Evolutionary conservation across 768 basidiomycete genomes (phyloP).

Genomic region (Pleurotus eryngii): DNA sequence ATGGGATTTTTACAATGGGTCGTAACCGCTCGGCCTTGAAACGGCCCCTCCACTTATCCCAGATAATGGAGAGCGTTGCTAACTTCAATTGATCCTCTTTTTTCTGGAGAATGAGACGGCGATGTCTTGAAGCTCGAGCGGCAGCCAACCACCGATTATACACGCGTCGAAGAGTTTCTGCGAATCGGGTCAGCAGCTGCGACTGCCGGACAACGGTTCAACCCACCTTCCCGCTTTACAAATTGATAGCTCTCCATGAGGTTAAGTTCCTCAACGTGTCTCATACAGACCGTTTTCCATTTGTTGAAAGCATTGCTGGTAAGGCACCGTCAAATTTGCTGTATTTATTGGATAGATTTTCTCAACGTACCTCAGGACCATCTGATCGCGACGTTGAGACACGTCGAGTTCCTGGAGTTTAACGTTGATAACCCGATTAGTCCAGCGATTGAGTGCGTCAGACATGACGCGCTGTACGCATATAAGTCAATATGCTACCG

Average conservation of each 20-base stretch:
- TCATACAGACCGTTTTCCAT: slow-evolving; percentile 62
- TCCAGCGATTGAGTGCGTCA: slow-evolving; percentile 58
- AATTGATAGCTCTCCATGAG: slow-evolving; percentile 84
- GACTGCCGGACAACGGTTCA: not conserved
- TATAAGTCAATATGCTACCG: not conserved
- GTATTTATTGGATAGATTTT: not conserved
- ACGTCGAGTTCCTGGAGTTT: slow-evolving; percentile 73
- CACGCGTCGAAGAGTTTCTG: slow-evolving; percentile 64
- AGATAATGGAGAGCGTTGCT: slow-evolving; percentile 47
- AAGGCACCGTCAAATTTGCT: not conserved
- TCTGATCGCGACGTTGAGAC: slow-evolving; percentile 37
- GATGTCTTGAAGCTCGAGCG: slow-evolving; percentile 57
- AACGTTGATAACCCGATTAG: slow-evolving; percentile 66
- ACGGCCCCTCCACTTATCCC: slow-evolving; percentile 80
- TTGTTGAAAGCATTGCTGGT: slow-evolving; percentile 57
- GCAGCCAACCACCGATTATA: slow-evolving; percentile 70
- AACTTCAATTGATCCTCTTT: slow-evolving; percentile 63
- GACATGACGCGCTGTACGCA: slow-evolving; percentile 47
- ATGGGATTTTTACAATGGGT: slow-evolving; percentile 48
- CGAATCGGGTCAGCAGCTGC: not conserved
- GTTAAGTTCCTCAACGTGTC: slow-evolving; percentile 68
- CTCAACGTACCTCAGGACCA: slow-evolving; percentile 27
- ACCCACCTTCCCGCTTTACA: slow-evolving; percentile 73
- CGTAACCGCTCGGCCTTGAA: slow-evolving; percentile 63
- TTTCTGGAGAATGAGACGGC: slow-evolving; percentile 54